Conservation (phyloP, 495 filamentous ascomycete genomes). For the Penicillium lagena region DNA sequence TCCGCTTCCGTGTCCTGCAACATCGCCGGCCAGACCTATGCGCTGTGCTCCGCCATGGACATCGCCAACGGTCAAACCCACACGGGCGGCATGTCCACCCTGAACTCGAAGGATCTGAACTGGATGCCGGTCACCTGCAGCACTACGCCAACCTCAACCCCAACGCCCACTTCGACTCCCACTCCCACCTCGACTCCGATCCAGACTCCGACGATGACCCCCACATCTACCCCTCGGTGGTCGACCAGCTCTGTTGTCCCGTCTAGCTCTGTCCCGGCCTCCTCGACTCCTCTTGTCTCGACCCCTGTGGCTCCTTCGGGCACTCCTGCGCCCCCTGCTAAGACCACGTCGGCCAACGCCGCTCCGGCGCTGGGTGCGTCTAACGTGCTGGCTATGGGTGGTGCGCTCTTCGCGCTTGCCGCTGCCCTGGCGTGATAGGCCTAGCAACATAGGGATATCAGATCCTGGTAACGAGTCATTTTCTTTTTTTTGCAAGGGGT, state of each 20-base stretch:
- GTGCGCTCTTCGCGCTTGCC: too few relatives aligned
- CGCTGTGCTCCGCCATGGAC: slow-evolving; percentile 17
- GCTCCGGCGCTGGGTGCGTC: too few relatives aligned
- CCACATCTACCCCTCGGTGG: neutral
- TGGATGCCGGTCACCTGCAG: slow-evolving; percentile 20
- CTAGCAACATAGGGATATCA: too few relatives aligned
- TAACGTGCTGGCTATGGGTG: too few relatives aligned
- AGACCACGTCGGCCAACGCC: too few relatives aligned
- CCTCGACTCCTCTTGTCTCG: too few relatives aligned
- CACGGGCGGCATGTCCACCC: slow-evolving; percentile 2
- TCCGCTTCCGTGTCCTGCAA: slow-evolving; percentile 23
- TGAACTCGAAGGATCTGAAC: slow-evolving; percentile 13
- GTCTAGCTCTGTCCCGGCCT: neutral
- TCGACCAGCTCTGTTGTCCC: neutral
- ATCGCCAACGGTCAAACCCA: slow-evolving; percentile 18
- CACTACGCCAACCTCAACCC: slow-evolving; percentile 11
- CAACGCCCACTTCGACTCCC: slow-evolving; percentile 7
- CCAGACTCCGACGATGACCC: slow-evolving; percentile 1
- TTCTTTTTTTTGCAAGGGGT: too few relatives aligned
- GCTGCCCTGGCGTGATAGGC: too few relatives aligned
- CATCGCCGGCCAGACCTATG: slow-evolving; percentile 23
- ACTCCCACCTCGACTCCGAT: slow-evolving; percentile 16
- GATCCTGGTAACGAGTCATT: too few relatives aligned
- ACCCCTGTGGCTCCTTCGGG: too few relatives aligned
- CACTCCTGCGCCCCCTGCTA: too few relatives aligned